Evolutionary conservation across 805 yeast species (phyloP).

Genomic region (Zygoascus ofunaensis): DNA sequence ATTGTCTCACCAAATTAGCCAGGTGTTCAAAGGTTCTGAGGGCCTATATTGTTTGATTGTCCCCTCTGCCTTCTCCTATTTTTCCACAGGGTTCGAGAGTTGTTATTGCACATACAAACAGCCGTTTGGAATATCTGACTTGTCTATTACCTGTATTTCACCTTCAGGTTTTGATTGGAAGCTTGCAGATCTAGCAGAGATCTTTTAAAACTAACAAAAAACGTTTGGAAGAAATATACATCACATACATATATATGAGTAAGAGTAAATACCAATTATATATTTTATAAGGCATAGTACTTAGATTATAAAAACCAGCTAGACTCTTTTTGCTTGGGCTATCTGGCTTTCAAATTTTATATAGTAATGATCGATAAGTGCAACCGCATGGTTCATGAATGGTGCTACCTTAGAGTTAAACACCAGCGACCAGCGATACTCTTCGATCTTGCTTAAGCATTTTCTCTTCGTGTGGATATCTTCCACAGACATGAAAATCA

Average conservation of each 20-base stretch:
- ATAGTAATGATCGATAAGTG: conserved; percentile 22
- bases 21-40: not conserved
- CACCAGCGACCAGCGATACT: conserved; percentile 20
- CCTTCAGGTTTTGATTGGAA: conserved; percentile 11
- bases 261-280: too few relatives aligned
- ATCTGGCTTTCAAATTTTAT: conserved; percentile 12
- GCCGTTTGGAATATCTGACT: not conserved
- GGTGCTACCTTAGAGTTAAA: conserved; percentile 21
- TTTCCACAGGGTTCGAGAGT: not conserved
- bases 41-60: not conserved
- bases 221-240: too few relatives aligned
- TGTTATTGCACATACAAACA: not conserved
- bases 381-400: conserved; percentile 21
- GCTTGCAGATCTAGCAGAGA: conserved; percentile 7
- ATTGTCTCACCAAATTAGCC: not conserved
- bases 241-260: not conserved
- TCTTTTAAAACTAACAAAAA: too few relatives aligned
- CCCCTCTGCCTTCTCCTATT: not conserved
- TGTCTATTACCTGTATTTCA: conserved; percentile 2
- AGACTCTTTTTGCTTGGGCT: not conserved
- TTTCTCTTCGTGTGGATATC: conserved; percentile 14
- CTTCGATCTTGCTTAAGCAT: conserved; percentile 18
- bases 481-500: conserved; percentile 16
- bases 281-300: too few relatives aligned
- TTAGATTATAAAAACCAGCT: too few relatives aligned